Conservation (phyloP, 371 early-diverging fungal genomes). For the Circinella umbellata region DNA sequence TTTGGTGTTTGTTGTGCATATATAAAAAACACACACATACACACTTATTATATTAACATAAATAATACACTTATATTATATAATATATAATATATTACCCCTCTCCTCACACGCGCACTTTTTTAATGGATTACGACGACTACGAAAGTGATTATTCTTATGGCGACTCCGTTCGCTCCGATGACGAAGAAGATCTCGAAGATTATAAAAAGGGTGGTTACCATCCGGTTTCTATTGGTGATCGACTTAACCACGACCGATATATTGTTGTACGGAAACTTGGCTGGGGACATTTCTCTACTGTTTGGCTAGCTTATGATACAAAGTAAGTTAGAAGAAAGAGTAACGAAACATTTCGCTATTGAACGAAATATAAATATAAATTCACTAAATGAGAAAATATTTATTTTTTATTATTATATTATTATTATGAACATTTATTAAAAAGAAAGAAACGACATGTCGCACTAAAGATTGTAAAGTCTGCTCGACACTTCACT, state of each 20-base stretch:
- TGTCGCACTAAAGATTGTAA: slow-evolving; percentile 97
- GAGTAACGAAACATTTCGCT: too few species aligned
- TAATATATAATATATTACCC: too few species aligned
- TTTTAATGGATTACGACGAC: slow-evolving; percentile 4
- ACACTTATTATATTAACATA: not conserved
- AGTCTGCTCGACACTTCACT: slow-evolving; percentile 92
- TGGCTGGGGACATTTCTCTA: slow-evolving; percentile 99
- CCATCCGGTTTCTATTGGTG: slow-evolving; percentile 89
- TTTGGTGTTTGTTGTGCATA: not conserved
- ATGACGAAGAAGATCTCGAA: slow-evolving; percentile 89
- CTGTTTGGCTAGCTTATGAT: slow-evolving; percentile 94
- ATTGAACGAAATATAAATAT: too few species aligned
- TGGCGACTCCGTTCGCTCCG: slow-evolving; percentile 38
- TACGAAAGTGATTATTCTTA: slow-evolving; percentile 28
- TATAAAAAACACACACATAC: not conserved
- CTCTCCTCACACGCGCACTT: not conserved
- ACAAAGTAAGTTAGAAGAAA: slow-evolving; percentile 51
- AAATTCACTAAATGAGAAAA: not conserved
- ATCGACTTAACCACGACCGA: slow-evolving; percentile 78
- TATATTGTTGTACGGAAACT: slow-evolving; percentile 90
- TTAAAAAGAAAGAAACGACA: slow-evolving; percentile 54
- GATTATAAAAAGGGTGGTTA: slow-evolving; percentile 95
- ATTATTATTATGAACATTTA: not conserved
- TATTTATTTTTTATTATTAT: not conserved
- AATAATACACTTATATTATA: too few species aligned